Base-by-base conservation (phyloP, 495 filamentous ascomycete genomes). In the Daldinia concentrica region DNA sequence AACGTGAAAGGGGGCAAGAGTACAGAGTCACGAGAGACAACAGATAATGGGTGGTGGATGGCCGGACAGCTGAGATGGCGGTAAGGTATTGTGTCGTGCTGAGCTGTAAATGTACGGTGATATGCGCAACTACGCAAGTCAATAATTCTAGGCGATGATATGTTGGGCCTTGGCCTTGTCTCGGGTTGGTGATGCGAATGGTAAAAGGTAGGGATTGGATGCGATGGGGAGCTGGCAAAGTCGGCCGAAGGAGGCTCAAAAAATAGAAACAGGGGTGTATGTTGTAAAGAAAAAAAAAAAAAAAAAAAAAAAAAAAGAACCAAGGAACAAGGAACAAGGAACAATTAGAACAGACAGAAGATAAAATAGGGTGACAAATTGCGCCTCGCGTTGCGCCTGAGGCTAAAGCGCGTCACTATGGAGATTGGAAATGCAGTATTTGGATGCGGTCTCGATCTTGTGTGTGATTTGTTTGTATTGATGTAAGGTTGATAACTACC, bases 361-460 rank as follows among this genome's bases (percentile, higher is more conserved):
- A 24, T 37, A 15, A 45, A 60, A 26, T n/a, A 58, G 50, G 62
- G 65, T 69, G 71, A 65, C 58, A 69, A 41, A 69, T 58, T 73
- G 71, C 64, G 71, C 66, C 71, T 73, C 58, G 62, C 66, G 57
- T 73, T 69, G n/a, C 71, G 65, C 71, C 61, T 69, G 62, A 69
- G 62, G 66, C 71, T 69, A 73, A 69, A 73, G 71, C 71, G 71
- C 66, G 66, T 73, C 71, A 73, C 66, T 50, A 63, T 66, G 62
- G 66, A 73, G 62, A 62, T 60, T 66, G 22, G 17, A 27, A 29
- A 50, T 55, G 57, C 34, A 48, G 39, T 24, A 48, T 24, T 48
- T 58, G 8, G 30, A 58, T 67, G 36, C 37, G 41, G 41, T 62
- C 62, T 68, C 51, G 58, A 68, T 68, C 54, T 66, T 55, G 64